Percentiles rank a stretch among this genome's conserved stretches.
Evolutionary conservation across 2,329 filamentous ascomycete genomes (phyloP).

Genomic region (Beauveria pseudobassiana): DNA sequence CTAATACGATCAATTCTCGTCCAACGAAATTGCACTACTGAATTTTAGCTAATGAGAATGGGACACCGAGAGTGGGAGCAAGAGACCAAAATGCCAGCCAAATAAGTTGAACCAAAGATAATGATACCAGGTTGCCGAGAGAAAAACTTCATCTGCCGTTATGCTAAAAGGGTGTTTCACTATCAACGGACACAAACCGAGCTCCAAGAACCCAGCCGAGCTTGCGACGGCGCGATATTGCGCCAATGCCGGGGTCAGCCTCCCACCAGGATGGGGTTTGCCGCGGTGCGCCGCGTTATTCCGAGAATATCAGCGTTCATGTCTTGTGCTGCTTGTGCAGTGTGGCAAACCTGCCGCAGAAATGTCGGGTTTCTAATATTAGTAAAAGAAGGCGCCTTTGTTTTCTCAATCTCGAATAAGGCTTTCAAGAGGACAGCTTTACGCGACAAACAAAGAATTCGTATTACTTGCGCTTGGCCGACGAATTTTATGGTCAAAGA

Average conservation of each 20-base stretch:
- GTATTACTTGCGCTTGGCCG: no score
- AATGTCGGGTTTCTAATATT: neutral
- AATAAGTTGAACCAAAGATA: no score
- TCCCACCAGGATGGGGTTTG: neutral
- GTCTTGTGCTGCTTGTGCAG: neutral
- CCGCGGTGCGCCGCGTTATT: neutral
- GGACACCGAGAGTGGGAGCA: neutral
- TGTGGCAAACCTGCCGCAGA: no score
- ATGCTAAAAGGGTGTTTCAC: neutral
- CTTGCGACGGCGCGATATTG: constrained; percentile 1
- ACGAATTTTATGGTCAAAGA: no score
- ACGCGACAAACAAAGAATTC: no score
- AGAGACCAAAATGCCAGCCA: no score
- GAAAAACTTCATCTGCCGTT: no score
- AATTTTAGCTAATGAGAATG: neutral
- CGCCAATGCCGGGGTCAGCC: neutral
- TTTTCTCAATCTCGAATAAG: no score
- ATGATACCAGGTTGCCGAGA: no score
- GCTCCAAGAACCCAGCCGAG: neutral
- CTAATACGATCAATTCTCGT: neutral
- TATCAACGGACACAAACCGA: neutral
- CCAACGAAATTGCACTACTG: neutral
- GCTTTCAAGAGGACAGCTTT: no score
- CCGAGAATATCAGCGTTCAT: neutral
- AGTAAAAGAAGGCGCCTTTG: neutral